Evolutionary conservation across 208 protist genomes (phyloP), one percentile per base, ranked within the genome.

Genomic region (Acanthamoeba lenticulata): DNA sequence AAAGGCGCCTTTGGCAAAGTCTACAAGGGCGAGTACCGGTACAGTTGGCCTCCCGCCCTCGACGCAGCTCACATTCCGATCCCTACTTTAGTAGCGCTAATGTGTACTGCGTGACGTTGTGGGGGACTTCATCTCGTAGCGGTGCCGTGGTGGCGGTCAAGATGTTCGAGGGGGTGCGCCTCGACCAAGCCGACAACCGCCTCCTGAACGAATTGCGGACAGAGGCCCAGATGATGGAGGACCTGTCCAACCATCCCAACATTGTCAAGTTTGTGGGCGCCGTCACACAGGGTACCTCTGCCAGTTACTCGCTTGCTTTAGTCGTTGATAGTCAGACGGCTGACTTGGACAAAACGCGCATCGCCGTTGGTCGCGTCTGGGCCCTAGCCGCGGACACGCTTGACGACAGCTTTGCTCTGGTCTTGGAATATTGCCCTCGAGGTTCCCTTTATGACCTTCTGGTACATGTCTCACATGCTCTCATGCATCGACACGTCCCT

Each of bases 221-320:
- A 3, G 86, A 92, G 17, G 86, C 86, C 9, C 86, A 92, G 38
- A 92, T 92, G 86, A 92, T 92, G 86, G 40, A 92, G 38, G 21
- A 29, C 0, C 55, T 92, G 6, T 92, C 55, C 29, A 92, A 92
- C n/a, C 86, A 92, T n/a, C 86, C 86, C 9, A 72, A 92, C 86
- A 74, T 92, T 65, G 86, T 92, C 24, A 67, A 92, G 36, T 92
- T 92, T 24, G 86, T 92, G 34, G 86, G 86, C 47, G 86, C 86
- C 86, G 40, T 92, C 52, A 89, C 81, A 38, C n/a, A 89, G 19
- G 81, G 81, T 89, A 62, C 81, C 6, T 42, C 45, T 15, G n/a
- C n/a, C n/a, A n/a, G n/a, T 15, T 52, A 15, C 45, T 6, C 5
- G 15, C 27, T 67, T 29, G 27, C 27, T 36, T 15, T 67, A 36